Evolutionary conservation across 2,329 filamentous ascomycete species (phyloP).

Genomic region (Colletotrichum acutatum): DNA sequence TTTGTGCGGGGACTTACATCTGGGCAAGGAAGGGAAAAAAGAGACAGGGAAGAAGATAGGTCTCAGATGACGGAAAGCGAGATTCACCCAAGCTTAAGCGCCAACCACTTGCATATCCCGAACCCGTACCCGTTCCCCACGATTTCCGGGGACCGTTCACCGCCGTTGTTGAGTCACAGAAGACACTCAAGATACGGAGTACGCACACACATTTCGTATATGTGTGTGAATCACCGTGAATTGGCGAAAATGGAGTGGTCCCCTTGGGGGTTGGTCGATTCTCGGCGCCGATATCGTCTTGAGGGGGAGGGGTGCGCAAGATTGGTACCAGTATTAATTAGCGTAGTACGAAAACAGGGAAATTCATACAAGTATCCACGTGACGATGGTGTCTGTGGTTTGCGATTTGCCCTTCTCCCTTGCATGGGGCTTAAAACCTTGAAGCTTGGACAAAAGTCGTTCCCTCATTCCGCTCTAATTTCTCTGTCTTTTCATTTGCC

Average conservation of each 20-base stretch:
- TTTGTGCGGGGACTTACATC: slow-evolving; percentile 10
- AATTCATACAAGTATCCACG: slow-evolving; percentile 18
- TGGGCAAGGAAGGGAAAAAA: background rate
- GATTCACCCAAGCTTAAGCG: background rate
- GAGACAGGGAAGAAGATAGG: background rate
- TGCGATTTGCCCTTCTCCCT: slow-evolving; percentile 17
- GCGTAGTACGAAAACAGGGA: slow-evolving; percentile 18
- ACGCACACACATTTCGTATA: background rate
- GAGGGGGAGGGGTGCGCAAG: background rate
- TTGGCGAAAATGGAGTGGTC: slow-evolving; percentile 21
- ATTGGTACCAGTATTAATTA: background rate
- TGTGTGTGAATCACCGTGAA: slow-evolving; percentile 30
- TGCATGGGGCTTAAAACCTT: background rate
- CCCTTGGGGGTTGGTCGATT: background rate
- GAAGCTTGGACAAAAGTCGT: background rate
- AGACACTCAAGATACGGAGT: background rate
- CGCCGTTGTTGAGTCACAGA: slow-evolving; percentile 33
- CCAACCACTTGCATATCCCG: background rate
- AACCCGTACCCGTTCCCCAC: background rate
- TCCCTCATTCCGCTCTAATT: slow-evolving; percentile 1
- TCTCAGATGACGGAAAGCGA: slow-evolving; percentile 31
- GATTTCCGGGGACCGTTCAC: slow-evolving; percentile 12
- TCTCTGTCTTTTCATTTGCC: background rate
- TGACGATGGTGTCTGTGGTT: slow-evolving; percentile 24
- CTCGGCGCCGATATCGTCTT: background rate